Evolutionary conservation across 2,329 filamentous ascomycete species (phyloP).

Genomic region (Fusarium albosuccineum): DNA sequence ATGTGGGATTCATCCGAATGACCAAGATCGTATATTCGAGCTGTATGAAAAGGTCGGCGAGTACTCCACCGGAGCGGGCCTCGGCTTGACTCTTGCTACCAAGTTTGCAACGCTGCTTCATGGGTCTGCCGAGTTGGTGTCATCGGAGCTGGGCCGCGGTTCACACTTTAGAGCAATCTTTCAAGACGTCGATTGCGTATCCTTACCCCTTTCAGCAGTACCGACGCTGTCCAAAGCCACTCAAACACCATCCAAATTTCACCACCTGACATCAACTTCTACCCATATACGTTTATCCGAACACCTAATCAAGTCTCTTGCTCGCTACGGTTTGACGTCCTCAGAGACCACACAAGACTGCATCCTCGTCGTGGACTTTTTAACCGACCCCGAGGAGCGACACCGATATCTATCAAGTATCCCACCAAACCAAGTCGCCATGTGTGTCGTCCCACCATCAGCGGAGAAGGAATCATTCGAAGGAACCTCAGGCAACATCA

Average conservation of each 20-base stretch:
- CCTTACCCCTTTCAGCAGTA: not conserved
- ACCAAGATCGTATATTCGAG: conserved; percentile 57
- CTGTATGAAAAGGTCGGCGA: conserved; percentile 57
- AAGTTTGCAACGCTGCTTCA: conserved; percentile 57
- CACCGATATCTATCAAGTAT: conserved; percentile 6
- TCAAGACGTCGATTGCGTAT: conserved; percentile 10
- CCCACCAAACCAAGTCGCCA: conserved; percentile 12
- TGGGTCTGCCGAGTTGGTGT: conserved; percentile 54
- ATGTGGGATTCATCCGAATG: conserved; percentile 51
- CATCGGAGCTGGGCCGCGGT: conserved; percentile 51
- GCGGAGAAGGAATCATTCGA: not conserved
- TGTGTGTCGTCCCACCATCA: conserved; percentile 32
- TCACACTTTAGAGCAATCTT: conserved; percentile 55
- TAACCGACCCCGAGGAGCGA: conserved; percentile 10
- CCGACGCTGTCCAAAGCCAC: not conserved
- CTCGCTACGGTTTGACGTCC: conserved; percentile 5
- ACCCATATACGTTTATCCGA: not conserved
- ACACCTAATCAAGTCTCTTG: conserved; percentile 19
- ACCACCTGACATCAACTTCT: not conserved
- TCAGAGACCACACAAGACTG: conserved; percentile 12
- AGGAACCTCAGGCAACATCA: conserved; percentile 9
- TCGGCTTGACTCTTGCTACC: conserved; percentile 58
- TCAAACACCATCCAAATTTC: conserved; percentile 20
- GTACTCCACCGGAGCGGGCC: conserved; percentile 55
- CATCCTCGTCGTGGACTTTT: conserved; percentile 34